Evolutionary conservation across 148 eudicot species (phyloP), one percentile per base, ranked within the genome.

Genomic region (Rhododendron ferrugineum): DNA sequence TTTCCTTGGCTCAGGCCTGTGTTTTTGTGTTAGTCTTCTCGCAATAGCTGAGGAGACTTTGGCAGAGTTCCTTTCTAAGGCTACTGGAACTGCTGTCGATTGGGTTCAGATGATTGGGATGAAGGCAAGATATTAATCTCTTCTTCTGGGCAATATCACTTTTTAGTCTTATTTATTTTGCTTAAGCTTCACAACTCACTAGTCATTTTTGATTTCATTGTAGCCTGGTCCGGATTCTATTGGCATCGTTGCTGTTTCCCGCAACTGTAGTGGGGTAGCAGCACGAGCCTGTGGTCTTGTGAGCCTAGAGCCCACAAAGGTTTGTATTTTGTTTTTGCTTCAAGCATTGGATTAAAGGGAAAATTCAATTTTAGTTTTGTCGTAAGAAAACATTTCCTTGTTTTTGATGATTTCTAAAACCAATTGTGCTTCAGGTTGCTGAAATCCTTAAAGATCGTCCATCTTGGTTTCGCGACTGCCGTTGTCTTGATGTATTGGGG

Each of bases 201-300:
- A 54, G 10, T 42, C 74, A 28, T 6, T 15, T 66, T 42, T 70
- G 36, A 73, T 16, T 20, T 37, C 81, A 64, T 79, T 84, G 56
- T 62, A 92, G 93, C 92, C 93, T 92, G 93, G 92, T 92, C 93
- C 93, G 91, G 93, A 92, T 89, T 92, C 93, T 85, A 87, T 90
- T 85, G 93, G 93, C 81, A 92, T 90, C 83, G 87, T 92, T 85
- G 91, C 92, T 83, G 90, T 92, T 89, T 92, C 93, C 89, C 92
- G 90, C 86, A 92, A 88, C 75, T 90, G 91, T 85, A 90, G 89
- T 85, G 93, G 92, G 83, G 90, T 92, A 78, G 93, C 93, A 86
- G 93, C 93, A 85, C 90, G 93, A 85, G 93, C 91, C 88, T 92
- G 91, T 52, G 93, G 92, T 75, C 93, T 92, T 30, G 93, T 92